Conservation (phyloP, 306 rosid species). For the Comarum palustre region DNA sequence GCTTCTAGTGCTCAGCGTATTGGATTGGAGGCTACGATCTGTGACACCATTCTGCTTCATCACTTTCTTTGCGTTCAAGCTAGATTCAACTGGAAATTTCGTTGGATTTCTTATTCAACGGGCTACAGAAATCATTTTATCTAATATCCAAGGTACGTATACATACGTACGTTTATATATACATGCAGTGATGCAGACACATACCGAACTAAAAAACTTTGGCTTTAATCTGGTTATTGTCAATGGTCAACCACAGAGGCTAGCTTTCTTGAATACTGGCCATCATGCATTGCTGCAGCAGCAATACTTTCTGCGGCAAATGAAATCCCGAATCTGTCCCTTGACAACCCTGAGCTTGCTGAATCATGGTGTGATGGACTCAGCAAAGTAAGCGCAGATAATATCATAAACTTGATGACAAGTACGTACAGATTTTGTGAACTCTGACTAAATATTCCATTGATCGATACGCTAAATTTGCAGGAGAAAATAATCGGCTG, state of each 20-base stretch:
- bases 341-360: slow-evolving; percentile 71
- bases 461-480: slow-evolving; percentile 1
- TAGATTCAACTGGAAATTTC: slow-evolving; percentile 62
- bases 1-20: slow-evolving; percentile 64
- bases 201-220: neutral
- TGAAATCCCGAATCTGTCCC: slow-evolving; percentile 72
- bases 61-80: slow-evolving; percentile 80
- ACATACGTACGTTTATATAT: neutral
- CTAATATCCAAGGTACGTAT: slow-evolving; percentile 63
- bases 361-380: slow-evolving; percentile 94
- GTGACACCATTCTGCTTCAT: slow-evolving; percentile 88
- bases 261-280: slow-evolving; percentile 81
- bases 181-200: neutral
- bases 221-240: neutral
- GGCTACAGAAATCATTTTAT: slow-evolving; percentile 72
- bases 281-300: slow-evolving; percentile 95
- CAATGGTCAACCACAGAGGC: slow-evolving; percentile 51
- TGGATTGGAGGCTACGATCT: slow-evolving; percentile 97
- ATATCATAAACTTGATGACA: neutral
- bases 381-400: slow-evolving; percentile 62
- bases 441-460: slow-evolving; percentile 4
- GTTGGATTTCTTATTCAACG: slow-evolving; percentile 64
- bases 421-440: neutral
- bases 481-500: slow-evolving; percentile 84
- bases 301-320: slow-evolving; percentile 82